Evolutionary conservation across 805 yeast genomes (phyloP).

Genomic region (Candida krabiensis): DNA sequence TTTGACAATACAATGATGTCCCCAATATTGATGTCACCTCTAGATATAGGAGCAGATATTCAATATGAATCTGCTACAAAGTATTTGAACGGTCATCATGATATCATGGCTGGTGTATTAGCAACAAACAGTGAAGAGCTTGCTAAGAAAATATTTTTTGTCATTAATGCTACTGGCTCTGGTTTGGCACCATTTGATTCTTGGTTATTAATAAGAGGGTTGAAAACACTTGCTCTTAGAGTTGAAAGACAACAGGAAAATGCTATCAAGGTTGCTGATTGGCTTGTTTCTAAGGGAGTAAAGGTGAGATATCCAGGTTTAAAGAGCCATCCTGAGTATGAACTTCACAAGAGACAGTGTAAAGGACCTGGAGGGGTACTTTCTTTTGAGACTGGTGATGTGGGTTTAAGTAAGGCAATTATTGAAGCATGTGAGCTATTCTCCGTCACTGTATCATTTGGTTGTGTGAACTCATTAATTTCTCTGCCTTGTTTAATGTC

Average conservation of each 20-base stretch:
- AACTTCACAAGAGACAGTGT: conserved; percentile 72
- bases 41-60: conserved; percentile 84
- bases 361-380: conserved; percentile 89
- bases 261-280: conserved; percentile 72
- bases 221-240: conserved; percentile 83
- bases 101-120: conserved; percentile 92
- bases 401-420: conserved; percentile 62
- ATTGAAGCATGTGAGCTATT: conserved; percentile 76
- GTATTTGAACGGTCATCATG: conserved; percentile 92
- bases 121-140: conserved; percentile 65
- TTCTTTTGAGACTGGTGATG: conserved; percentile 82
- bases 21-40: conserved; percentile 80
- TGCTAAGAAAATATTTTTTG: conserved; percentile 69
- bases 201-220: conserved; percentile 86
- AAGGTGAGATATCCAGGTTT: conserved; percentile 87
- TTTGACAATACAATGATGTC: conserved; percentile 98
- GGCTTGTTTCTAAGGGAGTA: conserved; percentile 65
- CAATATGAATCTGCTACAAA: conserved; percentile 95
- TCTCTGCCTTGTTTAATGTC: conserved; percentile 96
- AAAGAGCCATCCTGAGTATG: conserved; percentile 77
- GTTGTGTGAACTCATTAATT: conserved; percentile 88
- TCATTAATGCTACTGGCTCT: conserved; percentile 86
- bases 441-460: conserved; percentile 91
- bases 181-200: conserved; percentile 92
- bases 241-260: conserved; percentile 86